Evolutionary conservation across 345 rosid species (phyloP).

Genomic region (Excoecaria agallocha): DNA sequence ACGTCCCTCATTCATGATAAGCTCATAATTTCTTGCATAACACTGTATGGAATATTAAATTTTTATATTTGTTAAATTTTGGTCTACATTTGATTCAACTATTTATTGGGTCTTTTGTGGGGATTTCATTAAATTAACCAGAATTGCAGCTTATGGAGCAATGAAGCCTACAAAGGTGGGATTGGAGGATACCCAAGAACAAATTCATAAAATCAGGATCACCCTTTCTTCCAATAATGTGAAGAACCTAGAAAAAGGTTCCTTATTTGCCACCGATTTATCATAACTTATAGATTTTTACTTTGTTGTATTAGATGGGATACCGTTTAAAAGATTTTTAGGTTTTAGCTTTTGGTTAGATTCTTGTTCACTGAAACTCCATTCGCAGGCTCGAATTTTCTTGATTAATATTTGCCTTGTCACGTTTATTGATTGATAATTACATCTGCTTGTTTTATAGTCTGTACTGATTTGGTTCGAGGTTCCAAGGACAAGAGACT

Average conservation of each 20-base stretch:
- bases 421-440: background rate
- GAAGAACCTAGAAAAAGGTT: conserved; percentile 72
- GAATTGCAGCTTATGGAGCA: conserved; percentile 27
- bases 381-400: background rate
- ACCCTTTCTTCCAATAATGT: conserved; percentile 74
- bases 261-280: background rate
- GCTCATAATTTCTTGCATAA: background rate
- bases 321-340: background rate
- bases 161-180: conserved; percentile 48
- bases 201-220: conserved; percentile 72
- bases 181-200: conserved; percentile 59
- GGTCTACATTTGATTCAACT: background rate
- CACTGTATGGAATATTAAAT: background rate
- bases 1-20: background rate
- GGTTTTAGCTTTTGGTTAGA: background rate
- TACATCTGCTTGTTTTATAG: background rate
- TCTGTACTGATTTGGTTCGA: conserved; percentile 27
- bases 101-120: background rate
- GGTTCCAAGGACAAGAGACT: conserved; percentile 28
- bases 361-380: background rate
- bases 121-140: background rate
- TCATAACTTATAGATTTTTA: too few relatives aligned
- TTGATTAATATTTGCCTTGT: background rate
- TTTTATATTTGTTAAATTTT: background rate
- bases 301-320: too few relatives aligned